Evolutionary conservation across 1,139 yeast genomes (phyloP).

Genomic region (Williopsis jadinii): DNA sequence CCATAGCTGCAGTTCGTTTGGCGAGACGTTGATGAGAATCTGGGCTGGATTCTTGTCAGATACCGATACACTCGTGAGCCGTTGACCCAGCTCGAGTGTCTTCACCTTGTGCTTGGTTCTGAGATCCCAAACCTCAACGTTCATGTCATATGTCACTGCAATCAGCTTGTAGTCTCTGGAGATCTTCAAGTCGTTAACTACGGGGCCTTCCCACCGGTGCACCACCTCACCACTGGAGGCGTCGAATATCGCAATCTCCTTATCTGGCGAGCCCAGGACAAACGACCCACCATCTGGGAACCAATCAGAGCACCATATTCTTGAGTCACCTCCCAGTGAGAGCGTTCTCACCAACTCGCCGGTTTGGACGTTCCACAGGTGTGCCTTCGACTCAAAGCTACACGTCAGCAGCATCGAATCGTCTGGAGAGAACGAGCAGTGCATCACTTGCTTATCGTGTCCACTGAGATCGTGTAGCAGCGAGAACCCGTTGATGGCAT

Average conservation of each 20-base stretch:
- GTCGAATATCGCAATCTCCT: slow-evolving; percentile 58
- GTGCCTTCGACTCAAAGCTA: slow-evolving; percentile 55
- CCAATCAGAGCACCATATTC: slow-evolving; percentile 71
- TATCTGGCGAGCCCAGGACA: slow-evolving; percentile 74
- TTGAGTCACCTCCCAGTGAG: slow-evolving; percentile 19
- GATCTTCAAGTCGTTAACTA: slow-evolving; percentile 67
- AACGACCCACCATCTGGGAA: slow-evolving; percentile 55
- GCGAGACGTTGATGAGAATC: slow-evolving; percentile 59
- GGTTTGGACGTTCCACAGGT: slow-evolving; percentile 52
- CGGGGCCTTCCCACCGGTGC: slow-evolving; percentile 26
- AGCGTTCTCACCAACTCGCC: slow-evolving; percentile 22
- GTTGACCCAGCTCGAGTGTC: slow-evolving; percentile 32
- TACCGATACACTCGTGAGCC: slow-evolving; percentile 41
- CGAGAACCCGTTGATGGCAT: slow-evolving; percentile 48
- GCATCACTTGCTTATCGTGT: slow-evolving; percentile 56
- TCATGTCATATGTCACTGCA: slow-evolving; percentile 56
- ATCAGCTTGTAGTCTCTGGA: slow-evolving; percentile 61
- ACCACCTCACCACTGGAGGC: slow-evolving; percentile 33
- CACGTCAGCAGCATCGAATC: slow-evolving; percentile 56
- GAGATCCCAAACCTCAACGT: slow-evolving; percentile 46
- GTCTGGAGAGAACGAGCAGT: slow-evolving; percentile 64
- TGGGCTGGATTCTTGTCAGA: slow-evolving; percentile 35
- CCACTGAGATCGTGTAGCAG: slow-evolving; percentile 35
- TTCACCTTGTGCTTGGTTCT: slow-evolving; percentile 26
- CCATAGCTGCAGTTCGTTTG: slow-evolving; percentile 80